Base-by-base conservation (phyloP, 345 rosid genomes). In the Eucalyptus lansdowneana region DNA sequence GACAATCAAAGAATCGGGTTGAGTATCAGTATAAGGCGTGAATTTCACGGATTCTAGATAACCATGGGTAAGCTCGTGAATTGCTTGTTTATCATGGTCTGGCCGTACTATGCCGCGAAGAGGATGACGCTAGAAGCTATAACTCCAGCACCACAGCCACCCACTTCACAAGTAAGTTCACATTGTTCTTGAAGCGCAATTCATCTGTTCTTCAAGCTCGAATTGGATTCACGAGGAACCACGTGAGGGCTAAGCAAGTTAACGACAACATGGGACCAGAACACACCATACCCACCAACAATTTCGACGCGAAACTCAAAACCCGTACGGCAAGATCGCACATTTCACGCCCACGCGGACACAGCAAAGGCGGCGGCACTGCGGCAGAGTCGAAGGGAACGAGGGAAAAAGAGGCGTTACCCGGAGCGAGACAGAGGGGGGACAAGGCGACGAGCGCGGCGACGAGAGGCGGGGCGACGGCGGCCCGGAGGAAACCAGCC, bases 391-490 rank as follows among this genome's bases (percentile, higher is more conserved):
- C 49, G 40, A n/a, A 19, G 42, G 58, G 29, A 45, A 22, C 47
- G 81, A 27, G 27, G 54, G 16, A 29, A 37, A 42, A 44, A 51
- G n/a, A 47, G 47, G 10, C 3, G 87, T 90, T 90, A 95, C 97
- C 96, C 89, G 96, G 94, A 42, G 94, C 89, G 83, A 51, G 40
- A 92, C 65, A 90, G 85, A 94, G 44, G 6, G 95, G 93, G 53
- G 96, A 95, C 60, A 94, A 91, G 88, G 96, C 92, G 16, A 96
- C 90, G 51, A 95, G 21, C 85, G 92, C 92, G 69, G 96, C 97
- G 89, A 91, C 88, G 72, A 96, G 88, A 49, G 97, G 92, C 21
- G 95, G 93, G 91, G 93, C 95, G 62, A 95, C 88, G 89, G 90
- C 91, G 37, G 76, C 76, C 40, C 40, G 21, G 3, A 90, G 45